These are phyloP conservation scores for Trichoderma sp. DNA, from an alignment of 2,329 filamentous ascomycete genomes.

Conservation along the genomic window DNA sequence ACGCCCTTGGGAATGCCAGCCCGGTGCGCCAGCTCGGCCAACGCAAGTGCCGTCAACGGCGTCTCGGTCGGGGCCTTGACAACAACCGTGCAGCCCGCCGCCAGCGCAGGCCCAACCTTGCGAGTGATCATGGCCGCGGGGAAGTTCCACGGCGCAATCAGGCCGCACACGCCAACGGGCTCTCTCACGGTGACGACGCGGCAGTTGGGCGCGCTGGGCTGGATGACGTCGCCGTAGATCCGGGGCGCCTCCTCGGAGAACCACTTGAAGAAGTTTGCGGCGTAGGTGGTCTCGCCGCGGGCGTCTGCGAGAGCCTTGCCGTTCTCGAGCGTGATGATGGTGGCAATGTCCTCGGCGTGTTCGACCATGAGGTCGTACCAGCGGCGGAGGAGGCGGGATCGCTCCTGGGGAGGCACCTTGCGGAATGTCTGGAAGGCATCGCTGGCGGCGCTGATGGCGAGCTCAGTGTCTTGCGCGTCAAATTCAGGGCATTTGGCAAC, in stretches of 20 bases:
- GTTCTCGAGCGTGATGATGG: constrained; percentile 70
- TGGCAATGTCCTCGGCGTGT: constrained; percentile 66
- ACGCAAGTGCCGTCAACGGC: not conserved
- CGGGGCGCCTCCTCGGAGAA: constrained; percentile 66
- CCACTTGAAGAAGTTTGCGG: constrained; percentile 64
- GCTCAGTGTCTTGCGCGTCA: constrained; percentile 59
- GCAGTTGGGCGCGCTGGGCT: constrained; percentile 47
- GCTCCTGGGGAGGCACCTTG: constrained; percentile 45
- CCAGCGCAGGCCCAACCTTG: not conserved
- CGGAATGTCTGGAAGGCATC: constrained; percentile 60
- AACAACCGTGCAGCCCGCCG: not conserved
- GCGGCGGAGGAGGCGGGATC: constrained; percentile 54
- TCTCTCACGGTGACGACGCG: constrained; percentile 44
- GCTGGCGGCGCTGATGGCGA: constrained; percentile 69
- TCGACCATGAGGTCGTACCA: constrained; percentile 69
- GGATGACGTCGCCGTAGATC: constrained; percentile 34
- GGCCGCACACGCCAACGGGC: constrained; percentile 35
- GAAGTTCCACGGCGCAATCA: not conserved
- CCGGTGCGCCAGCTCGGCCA: not conserved
- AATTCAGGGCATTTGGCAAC: not conserved
- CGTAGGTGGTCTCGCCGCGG: constrained; percentile 58
- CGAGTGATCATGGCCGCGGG: not conserved
- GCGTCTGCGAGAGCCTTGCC: constrained; percentile 68
- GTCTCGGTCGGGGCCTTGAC: not conserved
- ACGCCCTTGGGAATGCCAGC: not conserved